phyloP scores from a whole-genome alignment of 2,329 filamentous ascomycete species.

The Aspergillus clavatus region DNA sequence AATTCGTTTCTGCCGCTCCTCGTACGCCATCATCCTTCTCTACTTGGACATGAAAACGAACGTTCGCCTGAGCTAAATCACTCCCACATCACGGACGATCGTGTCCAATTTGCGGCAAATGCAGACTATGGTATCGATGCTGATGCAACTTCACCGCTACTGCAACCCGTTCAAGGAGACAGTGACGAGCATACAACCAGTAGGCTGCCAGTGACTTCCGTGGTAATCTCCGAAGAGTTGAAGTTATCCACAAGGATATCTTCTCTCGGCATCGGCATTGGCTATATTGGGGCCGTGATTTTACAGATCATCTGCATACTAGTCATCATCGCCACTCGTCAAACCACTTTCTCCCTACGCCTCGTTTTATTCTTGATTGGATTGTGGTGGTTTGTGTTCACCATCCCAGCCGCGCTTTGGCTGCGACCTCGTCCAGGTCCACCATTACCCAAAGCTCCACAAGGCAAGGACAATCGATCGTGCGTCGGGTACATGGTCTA shows the following conservation, averaged over 20 bases:
- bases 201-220: conserved; percentile 1
- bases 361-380: conserved; percentile 84
- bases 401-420: conserved; percentile 81
- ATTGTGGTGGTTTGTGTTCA: conserved; percentile 89
- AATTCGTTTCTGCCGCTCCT: conserved; percentile 93
- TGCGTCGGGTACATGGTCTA: conserved; percentile 71
- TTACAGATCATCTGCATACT: conserved; percentile 77
- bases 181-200: conserved; percentile 4
- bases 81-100: conserved; percentile 1
- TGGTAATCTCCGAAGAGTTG: conserved; percentile 58
- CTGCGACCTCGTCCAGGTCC: conserved; percentile 84
- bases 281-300: conserved; percentile 80
- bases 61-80: background rate
- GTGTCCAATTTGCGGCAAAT: conserved; percentile 11
- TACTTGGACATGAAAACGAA: conserved; percentile 30
- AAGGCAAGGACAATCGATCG: conserved; percentile 40
- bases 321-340: conserved; percentile 66
- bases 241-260: conserved; percentile 85
- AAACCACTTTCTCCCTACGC: conserved; percentile 78
- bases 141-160: conserved; percentile 25
- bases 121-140: background rate
- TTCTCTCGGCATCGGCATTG: conserved; percentile 86
- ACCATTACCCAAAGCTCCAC: conserved; percentile 53
- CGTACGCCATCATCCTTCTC: conserved; percentile 72
- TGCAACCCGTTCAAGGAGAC: conserved; percentile 14